These are phyloP conservation scores for Leptographium radiaticola DNA, from an alignment of 2,329 filamentous ascomycete genomes.

Conservation along the genomic window DNA sequence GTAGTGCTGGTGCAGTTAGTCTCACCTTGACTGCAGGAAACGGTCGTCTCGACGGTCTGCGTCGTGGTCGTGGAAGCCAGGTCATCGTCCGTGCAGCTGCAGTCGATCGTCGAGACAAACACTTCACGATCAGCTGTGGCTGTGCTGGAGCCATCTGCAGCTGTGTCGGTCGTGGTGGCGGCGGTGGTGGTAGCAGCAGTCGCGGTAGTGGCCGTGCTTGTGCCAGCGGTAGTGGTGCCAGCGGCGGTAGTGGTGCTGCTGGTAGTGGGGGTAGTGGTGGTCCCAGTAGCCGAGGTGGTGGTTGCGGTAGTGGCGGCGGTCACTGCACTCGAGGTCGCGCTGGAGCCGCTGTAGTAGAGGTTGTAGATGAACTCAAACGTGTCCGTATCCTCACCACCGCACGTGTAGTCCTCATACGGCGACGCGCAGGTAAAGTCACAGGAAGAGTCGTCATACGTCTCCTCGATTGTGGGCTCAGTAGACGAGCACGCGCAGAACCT, in stretches of 20 bases:
- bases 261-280: neutral
- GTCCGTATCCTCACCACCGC: constrained; percentile 8
- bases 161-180: neutral
- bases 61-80: neutral
- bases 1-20: constrained; percentile 1
- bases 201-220: neutral
- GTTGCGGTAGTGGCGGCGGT: neutral
- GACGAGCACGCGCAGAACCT: constrained; percentile 10
- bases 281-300: neutral
- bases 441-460: constrained; percentile 9
- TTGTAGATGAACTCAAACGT: constrained; percentile 11
- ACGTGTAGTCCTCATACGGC: constrained; percentile 5
- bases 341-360: constrained; percentile 4
- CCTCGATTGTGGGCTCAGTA: constrained; percentile 5
- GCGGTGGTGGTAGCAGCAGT: neutral
- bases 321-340: neutral
- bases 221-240: neutral
- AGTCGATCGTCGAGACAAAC: constrained; percentile 10
- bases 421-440: constrained; percentile 8
- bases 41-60: constrained; percentile 1
- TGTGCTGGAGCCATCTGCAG: neutral
- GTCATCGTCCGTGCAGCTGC: constrained; percentile 6
- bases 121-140: neutral
- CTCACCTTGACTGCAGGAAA: constrained; percentile 10
- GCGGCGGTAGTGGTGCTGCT: neutral